Conservation (phyloP, 2,329 filamentous ascomycete species). For the Clonostachys byssicola region DNA sequence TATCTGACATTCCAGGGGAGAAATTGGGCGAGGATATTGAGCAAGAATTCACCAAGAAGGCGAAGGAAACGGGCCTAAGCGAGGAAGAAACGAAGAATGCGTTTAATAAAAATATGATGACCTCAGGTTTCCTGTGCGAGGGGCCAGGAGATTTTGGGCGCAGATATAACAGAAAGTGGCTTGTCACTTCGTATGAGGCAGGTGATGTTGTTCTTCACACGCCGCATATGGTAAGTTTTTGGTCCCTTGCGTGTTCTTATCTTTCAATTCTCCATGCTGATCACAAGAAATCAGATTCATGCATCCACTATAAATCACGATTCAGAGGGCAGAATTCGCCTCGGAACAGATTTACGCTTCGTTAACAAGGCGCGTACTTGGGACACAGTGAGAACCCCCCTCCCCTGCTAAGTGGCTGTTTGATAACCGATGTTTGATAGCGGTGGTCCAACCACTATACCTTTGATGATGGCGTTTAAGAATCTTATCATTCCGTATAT, state of each 20-base stretch:
- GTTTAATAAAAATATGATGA: constrained; percentile 58
- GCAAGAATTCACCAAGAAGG: constrained; percentile 39
- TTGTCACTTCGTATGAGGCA: constrained; percentile 29
- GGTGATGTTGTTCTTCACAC: constrained; percentile 33
- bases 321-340: constrained; percentile 42
- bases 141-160: constrained; percentile 31
- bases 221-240: constrained; percentile 21
- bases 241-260: neutral
- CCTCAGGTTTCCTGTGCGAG: constrained; percentile 46
- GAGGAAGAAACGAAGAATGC: constrained; percentile 45
- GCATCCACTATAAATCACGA: constrained; percentile 53
- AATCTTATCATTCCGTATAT: neutral
- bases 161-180: constrained; percentile 20
- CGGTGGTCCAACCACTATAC: constrained; percentile 10
- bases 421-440: constrained; percentile 6
- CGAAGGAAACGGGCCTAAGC: constrained; percentile 39
- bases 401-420: neutral
- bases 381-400: constrained; percentile 31
- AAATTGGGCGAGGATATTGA: constrained; percentile 44
- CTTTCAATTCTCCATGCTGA: neutral
- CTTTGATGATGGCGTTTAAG: constrained; percentile 12
- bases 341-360: constrained; percentile 53
- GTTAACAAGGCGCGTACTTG: constrained; percentile 45
- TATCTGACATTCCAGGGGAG: constrained; percentile 7
- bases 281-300: constrained; percentile 37